These are phyloP conservation scores for Eutrema salsugineum DNA, from an alignment of 441 rosid species.

Conservation along the genomic window DNA sequence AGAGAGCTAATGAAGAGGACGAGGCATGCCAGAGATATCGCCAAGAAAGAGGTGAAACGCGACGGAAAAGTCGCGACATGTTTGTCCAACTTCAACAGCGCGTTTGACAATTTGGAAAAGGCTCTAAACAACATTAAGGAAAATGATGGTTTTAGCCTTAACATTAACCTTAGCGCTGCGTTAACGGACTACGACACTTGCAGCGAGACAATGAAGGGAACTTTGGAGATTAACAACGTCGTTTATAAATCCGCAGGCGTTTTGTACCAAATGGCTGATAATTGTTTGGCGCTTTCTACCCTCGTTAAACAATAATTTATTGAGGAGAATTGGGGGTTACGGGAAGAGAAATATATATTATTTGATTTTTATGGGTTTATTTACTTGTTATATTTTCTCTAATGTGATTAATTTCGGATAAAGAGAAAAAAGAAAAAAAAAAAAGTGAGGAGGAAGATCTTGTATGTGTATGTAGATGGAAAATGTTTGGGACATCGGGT, in stretches of 20 bases:
- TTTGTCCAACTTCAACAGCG: constrained; percentile 27
- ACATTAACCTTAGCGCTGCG: constrained; percentile 32
- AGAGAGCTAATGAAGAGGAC: constrained; percentile 17
- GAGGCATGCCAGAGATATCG: constrained; percentile 1
- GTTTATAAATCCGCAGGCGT: constrained; percentile 26
- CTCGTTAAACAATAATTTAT: constrained; percentile 17
- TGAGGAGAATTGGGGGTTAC: neutral
- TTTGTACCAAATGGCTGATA: constrained; percentile 33
- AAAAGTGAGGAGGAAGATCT: neutral
- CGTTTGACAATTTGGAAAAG: constrained; percentile 25
- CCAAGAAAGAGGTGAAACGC: constrained; percentile 4
- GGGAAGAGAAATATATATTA: neutral
- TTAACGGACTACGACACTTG: constrained; percentile 30
- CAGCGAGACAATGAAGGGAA: constrained; percentile 23
- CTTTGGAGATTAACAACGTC: neutral
- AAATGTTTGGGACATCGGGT: constrained; percentile 12
- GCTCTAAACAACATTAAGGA: constrained; percentile 24
- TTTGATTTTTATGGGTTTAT: neutral
- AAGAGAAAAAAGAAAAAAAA: neutral
- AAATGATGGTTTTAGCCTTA: constrained; percentile 22
- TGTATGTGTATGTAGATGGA: neutral
- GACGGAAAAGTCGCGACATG: constrained; percentile 19
- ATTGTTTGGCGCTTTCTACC: constrained; percentile 32
- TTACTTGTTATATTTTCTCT: neutral
- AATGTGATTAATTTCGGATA: neutral